Evolutionary conservation across 2,329 filamentous ascomycete species (phyloP).

Genomic region (Passalora sequoiae): DNA sequence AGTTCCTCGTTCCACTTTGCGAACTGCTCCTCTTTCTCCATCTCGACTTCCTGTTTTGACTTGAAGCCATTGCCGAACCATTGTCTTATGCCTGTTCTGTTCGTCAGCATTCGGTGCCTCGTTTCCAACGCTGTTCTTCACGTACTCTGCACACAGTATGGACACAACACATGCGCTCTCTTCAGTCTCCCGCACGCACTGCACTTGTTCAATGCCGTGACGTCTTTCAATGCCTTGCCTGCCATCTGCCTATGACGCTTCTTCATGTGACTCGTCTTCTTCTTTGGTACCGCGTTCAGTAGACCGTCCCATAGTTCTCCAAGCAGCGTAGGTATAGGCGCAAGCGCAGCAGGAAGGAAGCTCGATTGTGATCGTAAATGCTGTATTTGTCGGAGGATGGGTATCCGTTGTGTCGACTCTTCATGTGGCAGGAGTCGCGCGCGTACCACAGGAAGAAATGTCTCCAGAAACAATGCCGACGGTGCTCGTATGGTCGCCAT

Average conservation of each 20-base stretch:
- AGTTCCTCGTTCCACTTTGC: conserved; percentile 26
- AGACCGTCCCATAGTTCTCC: conserved; percentile 89
- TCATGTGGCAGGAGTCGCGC: conserved; percentile 37
- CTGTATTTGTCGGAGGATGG: conserved; percentile 42
- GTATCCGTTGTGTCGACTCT: conserved; percentile 44
- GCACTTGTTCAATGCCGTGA: conserved; percentile 80
- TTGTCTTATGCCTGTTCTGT: conserved; percentile 29
- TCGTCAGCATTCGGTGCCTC: conserved; percentile 2
- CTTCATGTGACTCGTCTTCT: conserved; percentile 96
- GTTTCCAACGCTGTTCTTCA: conserved; percentile 10
- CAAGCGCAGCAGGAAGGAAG: conserved; percentile 50
- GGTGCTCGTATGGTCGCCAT: conserved; percentile 39
- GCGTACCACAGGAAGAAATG: conserved; percentile 52
- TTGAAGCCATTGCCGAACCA: conserved; percentile 36
- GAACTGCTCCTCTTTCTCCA: conserved; percentile 19
- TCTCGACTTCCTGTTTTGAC: conserved; percentile 24
- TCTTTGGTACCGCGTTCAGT: conserved; percentile 90
- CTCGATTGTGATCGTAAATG: conserved; percentile 37
- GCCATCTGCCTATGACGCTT: conserved; percentile 91
- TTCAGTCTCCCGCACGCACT: conserved; percentile 84
- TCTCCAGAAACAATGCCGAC: conserved; percentile 40
- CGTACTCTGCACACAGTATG: conserved; percentile 78
- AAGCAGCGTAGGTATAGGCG: conserved; percentile 65
- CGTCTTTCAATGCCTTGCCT: conserved; percentile 89
- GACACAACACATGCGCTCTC: conserved; percentile 81